Evolutionary conservation across 768 basidiomycete species (phyloP), one percentile per base, ranked within the genome.

Genomic region (Boletus insuetus): DNA sequence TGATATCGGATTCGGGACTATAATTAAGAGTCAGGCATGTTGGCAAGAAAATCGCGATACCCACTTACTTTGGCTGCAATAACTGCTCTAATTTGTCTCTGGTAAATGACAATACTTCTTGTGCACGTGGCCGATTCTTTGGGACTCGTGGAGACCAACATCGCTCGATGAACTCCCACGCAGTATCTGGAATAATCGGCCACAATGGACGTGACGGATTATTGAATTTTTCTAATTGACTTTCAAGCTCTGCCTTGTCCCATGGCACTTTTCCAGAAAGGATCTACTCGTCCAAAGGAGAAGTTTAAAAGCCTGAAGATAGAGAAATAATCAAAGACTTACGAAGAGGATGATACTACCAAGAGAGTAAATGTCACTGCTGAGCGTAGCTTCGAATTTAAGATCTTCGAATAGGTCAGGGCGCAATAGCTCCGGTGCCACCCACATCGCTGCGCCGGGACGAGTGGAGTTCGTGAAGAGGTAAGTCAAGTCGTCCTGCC

Each of bases 331-430:
- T 10, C 3, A 17, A 11, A 10, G 37, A 44, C 53, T 38, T 26
- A 58, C 56, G 12, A 57, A 57, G 39, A 49, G 14, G 11, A 57
- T 22, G 29, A 56, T 54, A n/a, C 42, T 48, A 0, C 56, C 56
- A 16, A 57, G 11, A 11, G 56, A 49, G 20, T 54, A 57, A 3
- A 57, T 54, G 34, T 57, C 56, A 14, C 37, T 24, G 3, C 10
- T 6, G 0, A 57, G 46, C 14, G 41, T 54, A 20, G 47, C 34
- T 4, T 34, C 34, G 3, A 14, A 8, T 17, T n/a, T 17, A 12
- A 22, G 22, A 38, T 19, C 17, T 0, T 11, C 4, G 26, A 11
- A 38, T 34, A 46, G 4, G 2, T 32, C 6, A 2, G 48, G 54
- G 10, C 26, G 20, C 31, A 39, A n/a, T 8, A 50, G 13, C 26